These are phyloP conservation scores for Panellus pusillus DNA, from an alignment of 768 basidiomycete genomes.

Conservation along the genomic window DNA sequence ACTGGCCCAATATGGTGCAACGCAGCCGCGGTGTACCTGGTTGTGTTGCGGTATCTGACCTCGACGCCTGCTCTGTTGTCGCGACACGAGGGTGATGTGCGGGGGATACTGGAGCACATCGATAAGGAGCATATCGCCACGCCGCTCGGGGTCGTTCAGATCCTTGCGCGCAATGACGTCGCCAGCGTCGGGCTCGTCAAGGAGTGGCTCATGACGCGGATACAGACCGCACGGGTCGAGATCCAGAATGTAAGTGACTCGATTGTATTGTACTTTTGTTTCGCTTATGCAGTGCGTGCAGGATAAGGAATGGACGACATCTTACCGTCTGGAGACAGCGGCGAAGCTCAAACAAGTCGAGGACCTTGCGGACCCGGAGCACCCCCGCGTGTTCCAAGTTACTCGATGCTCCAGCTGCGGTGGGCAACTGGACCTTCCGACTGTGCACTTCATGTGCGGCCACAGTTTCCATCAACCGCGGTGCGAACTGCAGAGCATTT, in stretches of 20 bases:
- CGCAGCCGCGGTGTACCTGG: constrained; percentile 78
- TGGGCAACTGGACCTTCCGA: constrained; percentile 88
- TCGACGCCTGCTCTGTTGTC: constrained; percentile 72
- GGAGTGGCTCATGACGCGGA: constrained; percentile 82
- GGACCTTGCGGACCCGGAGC: constrained; percentile 74
- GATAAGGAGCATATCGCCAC: constrained; percentile 83
- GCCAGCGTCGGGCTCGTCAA: constrained; percentile 91
- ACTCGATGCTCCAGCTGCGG: constrained; percentile 90
- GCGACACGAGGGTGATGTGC: constrained; percentile 72
- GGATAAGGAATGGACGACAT: constrained; percentile 86
- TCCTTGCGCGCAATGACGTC: constrained; percentile 84
- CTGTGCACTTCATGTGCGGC: constrained; percentile 96
- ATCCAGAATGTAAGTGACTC: constrained; percentile 69
- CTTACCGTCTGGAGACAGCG: constrained; percentile 84
- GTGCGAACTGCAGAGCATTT: constrained; percentile 38
- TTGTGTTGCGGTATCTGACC: constrained; percentile 89
- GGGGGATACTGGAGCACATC: constrained; percentile 69
- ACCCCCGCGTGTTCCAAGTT: constrained; percentile 90
- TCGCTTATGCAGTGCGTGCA: constrained; percentile 30
- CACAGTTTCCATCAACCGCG: constrained; percentile 92
- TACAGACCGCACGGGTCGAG: constrained; percentile 70
- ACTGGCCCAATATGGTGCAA: constrained; percentile 69
- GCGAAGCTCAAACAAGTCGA: constrained; percentile 79
- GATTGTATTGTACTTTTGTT: constrained; percentile 5
- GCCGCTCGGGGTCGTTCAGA: constrained; percentile 86